Evolutionary conservation across 148 eudicot genomes (phyloP).

Genomic region (Persicaria maculosa): DNA sequence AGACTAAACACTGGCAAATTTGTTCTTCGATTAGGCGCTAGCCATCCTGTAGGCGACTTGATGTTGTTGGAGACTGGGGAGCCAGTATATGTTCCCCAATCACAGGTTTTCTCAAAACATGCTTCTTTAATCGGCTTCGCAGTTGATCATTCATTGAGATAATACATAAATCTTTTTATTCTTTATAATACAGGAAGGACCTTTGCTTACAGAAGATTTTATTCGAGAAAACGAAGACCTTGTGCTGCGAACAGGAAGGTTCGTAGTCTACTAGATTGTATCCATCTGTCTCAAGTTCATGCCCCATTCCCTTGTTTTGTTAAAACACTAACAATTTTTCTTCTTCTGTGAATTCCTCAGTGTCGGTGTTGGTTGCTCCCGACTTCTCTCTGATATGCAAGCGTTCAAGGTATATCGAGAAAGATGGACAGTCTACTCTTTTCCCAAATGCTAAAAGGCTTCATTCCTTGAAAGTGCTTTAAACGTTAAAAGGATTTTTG

Average conservation of each 20-base stretch:
- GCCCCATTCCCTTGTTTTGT: neutral
- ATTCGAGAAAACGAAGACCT: slow-evolving; percentile 88
- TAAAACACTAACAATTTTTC: neutral
- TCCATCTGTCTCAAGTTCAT: neutral
- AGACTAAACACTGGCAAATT: slow-evolving; percentile 55
- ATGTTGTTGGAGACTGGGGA: slow-evolving; percentile 89
- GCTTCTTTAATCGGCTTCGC: slow-evolving; percentile 2
- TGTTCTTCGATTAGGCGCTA: slow-evolving; percentile 71
- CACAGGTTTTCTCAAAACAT: slow-evolving; percentile 54
- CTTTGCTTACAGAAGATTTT: slow-evolving; percentile 90
- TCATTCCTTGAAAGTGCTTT: neutral
- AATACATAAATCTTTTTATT: slow-evolving; percentile 5
- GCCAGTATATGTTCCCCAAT: slow-evolving; percentile 71
- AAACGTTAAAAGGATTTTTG: neutral
- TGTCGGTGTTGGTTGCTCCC: slow-evolving; percentile 95
- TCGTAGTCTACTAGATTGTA: neutral
- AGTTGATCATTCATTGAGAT: slow-evolving; percentile 9
- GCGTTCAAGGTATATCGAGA: slow-evolving; percentile 71
- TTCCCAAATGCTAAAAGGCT: neutral
- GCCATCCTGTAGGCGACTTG: slow-evolving; percentile 41
- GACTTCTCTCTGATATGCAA: slow-evolving; percentile 98
- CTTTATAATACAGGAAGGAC: slow-evolving; percentile 60
- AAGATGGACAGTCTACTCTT: neutral
- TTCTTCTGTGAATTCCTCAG: slow-evolving; percentile 33
- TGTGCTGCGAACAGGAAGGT: slow-evolving; percentile 94